These are phyloP conservation scores for Saccharomycopsis hybrid DNA, from an alignment of 1,139 yeast genomes.

Conservation along the genomic window DNA sequence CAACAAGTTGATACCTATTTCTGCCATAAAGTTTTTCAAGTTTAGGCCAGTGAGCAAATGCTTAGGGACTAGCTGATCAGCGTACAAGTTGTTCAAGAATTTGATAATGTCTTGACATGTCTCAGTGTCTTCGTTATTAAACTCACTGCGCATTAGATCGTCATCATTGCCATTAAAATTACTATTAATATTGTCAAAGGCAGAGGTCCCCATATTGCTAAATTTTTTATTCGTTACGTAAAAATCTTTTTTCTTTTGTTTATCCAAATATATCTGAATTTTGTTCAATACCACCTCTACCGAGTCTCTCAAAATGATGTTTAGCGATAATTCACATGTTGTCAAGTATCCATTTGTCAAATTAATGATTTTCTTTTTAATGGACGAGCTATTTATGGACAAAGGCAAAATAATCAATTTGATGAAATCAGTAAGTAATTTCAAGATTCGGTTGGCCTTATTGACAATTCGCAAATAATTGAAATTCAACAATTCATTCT, in stretches of 20 bases:
- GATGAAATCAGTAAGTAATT: conserved; percentile 62
- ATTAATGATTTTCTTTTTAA: conserved; percentile 57
- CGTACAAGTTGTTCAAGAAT: conserved; percentile 43
- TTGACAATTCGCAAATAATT: conserved; percentile 46
- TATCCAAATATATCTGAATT: conserved; percentile 44
- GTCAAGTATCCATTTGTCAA: conserved; percentile 62
- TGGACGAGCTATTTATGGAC: conserved; percentile 53
- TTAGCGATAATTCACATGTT: conserved; percentile 63
- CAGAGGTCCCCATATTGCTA: conserved; percentile 14
- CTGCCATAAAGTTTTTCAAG: conserved; percentile 44
- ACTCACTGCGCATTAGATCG: conserved; percentile 33
- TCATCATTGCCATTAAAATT: conserved; percentile 27
- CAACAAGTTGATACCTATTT: conserved; percentile 57
- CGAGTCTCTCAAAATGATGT: conserved; percentile 56
- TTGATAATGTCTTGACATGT: conserved; percentile 60
- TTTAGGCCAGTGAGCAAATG: conserved; percentile 29
- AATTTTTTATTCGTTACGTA: conserved; percentile 35
- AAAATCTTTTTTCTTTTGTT: conserved; percentile 60
- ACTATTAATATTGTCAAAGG: too few species aligned
- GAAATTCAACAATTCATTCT: conserved; percentile 34
- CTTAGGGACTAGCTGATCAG: conserved; percentile 21
- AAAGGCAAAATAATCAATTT: conserved; percentile 70
- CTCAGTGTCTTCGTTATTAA: conserved; percentile 55
- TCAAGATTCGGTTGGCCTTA: conserved; percentile 56
- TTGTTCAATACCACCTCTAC: conserved; percentile 44